Base-by-base conservation (phyloP, 106 monocot species). In the Alisma plantagoaquatica region DNA sequence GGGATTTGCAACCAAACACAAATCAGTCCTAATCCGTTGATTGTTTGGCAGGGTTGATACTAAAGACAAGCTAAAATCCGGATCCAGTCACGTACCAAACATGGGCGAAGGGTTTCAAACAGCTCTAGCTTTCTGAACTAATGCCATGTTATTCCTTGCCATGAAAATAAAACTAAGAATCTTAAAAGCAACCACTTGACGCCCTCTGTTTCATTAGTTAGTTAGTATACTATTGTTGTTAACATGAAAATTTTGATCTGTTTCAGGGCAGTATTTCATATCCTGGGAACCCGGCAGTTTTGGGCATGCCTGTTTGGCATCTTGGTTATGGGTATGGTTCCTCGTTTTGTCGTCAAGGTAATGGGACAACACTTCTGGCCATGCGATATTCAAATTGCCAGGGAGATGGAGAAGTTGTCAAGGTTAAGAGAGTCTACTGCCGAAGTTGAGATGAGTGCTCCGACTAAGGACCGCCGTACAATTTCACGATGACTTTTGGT, bases 201-300 rank as follows among this genome's bases (percentile, higher is more conserved):
- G n/a, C n/a, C n/a, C n/a, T n/a, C n/a, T n/a, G n/a, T n/a, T n/a
- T n/a, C n/a, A n/a, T n/a, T 38, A 38, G 9, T 14, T 38, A 7
- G 14, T 7, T 14, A 38, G 14, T 38, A 14, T 38, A 14, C 35
- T 38, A 14, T 7, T 38, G 35, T 38, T 38, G 6, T 38, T 14
- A n/a, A n/a, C n/a, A n/a, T n/a, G n/a, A n/a, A n/a, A n/a, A n/a
- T 38, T 38, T 14, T 38, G 35, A 7, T 38, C 14, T 47, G 31
- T 20, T 30, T 31, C 77, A 98, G 98, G 98, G 90, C 98, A 11
- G 86, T 98, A 41, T 90, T 70, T 44, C 62, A 98, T 29, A 33
- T 71, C 41, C 79, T 86, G 78, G 73, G 62, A 22, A 82, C 76
- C 18, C 70, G 73, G 32, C 22, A 68, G 26, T 98, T 98, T 62